Base-by-base conservation (phyloP, 192 early-diverging fungal species). In the Coemansia sp. region DNA sequence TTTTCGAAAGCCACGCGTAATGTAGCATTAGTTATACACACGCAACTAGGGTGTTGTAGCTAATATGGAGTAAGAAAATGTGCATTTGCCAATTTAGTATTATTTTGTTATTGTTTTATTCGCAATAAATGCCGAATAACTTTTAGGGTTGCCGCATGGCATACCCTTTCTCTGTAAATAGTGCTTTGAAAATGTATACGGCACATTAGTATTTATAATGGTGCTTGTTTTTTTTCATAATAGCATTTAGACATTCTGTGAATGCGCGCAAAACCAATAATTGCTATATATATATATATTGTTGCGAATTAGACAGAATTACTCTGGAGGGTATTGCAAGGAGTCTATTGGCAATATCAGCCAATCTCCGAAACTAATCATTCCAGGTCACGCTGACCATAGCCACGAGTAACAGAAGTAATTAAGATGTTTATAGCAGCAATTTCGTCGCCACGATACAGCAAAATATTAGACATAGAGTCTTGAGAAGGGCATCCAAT, bases 341-440 rank as follows among this genome's bases (percentile, higher is more conserved):
- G 1, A n/a, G 34, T 33, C 2, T 23, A 53, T 29, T 30, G 13
- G 29, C 18, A 53, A 30, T 53, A 53, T 12, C 52, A 53, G 13
- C 8, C 5, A 37, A 37, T 37, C 35, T 37, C 35, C 35, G n/a
- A 37, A 37, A 6, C 26, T 30, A 53, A 57, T 57, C 31, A 57
- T n/a, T 68, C 77, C 46, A 79, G 43, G 42, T 79, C 77, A 7
- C 48, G 68, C 52, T 79, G 77, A 3, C 42, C 31, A 29, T 79
- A 79, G 43, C 77, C 77, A 43, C 71, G 70, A 30, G 77, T 74
- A 18, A 74, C 64, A 0, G 71, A 59, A 1, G 68, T 61, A 55
- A 79, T 74, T 29, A 79, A 53, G 7, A 79, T 71, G 61, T 79
- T 79, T 16, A 74, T 52, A 18, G 77, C 68, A 7, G 71, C 71